Conservation (phyloP, 768 basidiomycete species). For the Holtermannia corniformis region DNA sequence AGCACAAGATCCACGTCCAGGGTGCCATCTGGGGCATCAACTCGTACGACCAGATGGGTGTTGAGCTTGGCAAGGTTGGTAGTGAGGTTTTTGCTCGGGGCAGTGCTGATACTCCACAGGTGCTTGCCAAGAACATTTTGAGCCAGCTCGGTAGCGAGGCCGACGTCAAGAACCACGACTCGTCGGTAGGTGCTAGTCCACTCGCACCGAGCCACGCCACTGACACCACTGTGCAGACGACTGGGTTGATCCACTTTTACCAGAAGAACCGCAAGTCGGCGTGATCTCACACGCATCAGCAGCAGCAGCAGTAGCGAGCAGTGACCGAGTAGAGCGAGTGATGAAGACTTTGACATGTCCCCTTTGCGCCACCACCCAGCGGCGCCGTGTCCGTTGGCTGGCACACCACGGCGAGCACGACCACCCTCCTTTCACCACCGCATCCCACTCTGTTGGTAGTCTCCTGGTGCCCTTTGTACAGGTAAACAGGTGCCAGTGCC, state of each 20-base stretch:
- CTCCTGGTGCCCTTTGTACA: too few species aligned
- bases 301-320: too few species aligned
- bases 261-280: constrained; percentile 60
- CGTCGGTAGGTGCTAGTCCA: constrained; percentile 60
- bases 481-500: too few species aligned
- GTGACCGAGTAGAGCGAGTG: too few species aligned
- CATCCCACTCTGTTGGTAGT: too few species aligned
- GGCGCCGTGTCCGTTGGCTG: too few species aligned
- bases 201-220: neutral
- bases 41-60: constrained; percentile 99
- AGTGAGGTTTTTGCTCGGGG: neutral
- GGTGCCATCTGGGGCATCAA: constrained; percentile 98
- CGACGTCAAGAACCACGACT: constrained; percentile 77
- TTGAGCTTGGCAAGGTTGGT: constrained; percentile 77
- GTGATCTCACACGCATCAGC: too few species aligned
- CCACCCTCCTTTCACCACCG: too few species aligned
- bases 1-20: constrained; percentile 98
- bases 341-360: too few species aligned
- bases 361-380: too few species aligned
- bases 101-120: constrained; percentile 36
- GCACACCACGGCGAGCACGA: too few species aligned
- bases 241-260: constrained; percentile 94
- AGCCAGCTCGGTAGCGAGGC: constrained; percentile 57
- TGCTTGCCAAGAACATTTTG: constrained; percentile 91
- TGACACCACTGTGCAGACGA: constrained; percentile 53